Base-by-base conservation (phyloP, 1,284 basidiomycete genomes). In the Apiotrichum sp. region DNA sequence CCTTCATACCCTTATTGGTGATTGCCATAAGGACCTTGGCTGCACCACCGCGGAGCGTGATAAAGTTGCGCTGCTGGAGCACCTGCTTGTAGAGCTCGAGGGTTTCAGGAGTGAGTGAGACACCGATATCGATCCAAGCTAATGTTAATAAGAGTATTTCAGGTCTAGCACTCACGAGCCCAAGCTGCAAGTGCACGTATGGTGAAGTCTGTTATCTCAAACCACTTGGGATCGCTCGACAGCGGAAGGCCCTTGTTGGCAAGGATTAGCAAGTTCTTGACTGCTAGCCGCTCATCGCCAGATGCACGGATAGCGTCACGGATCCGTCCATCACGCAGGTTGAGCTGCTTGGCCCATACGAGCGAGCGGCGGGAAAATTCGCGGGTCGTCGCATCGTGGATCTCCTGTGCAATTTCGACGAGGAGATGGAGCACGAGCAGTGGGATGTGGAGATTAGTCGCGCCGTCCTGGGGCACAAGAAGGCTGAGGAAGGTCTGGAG, bases 61-160 rank as follows among this genome's bases (percentile, higher is more conserved):
- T 81, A 22, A 89, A 73, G n/a, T 53, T 42, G 11, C 86, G 86
- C 0, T 92, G 88, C 0, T 92, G 88, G 44, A 98, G 83, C 33
- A 96, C 81, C 43, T 82, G 84, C 74, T 93, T 95, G 49, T 98
- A 82, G 47, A 98, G 78, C 6, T 86, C 84, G 33, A 98, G 84
- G 0, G 93, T 93, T 9, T 84, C 84, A 29, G 89, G 90, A 1
- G 93, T 98, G 59, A 99, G 87, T 34, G 96, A 90, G 56, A 98
- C 80, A 66, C 90, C 89, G 68, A 99, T 93, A 71, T 99, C 97
- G 66, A 98, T 88, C 96, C 96, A 99, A 8, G 93, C 92, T 95
- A 65, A 31, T 39, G 62, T 69, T 50, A 69, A 63, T 53, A 6
- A 14, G 13, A 13, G 3, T 8, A 16, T 32, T 29, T 10, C 16